phyloP scores from a whole-genome alignment of 108 stramenopile genomes.

The Nitzschia sp. region DNA sequence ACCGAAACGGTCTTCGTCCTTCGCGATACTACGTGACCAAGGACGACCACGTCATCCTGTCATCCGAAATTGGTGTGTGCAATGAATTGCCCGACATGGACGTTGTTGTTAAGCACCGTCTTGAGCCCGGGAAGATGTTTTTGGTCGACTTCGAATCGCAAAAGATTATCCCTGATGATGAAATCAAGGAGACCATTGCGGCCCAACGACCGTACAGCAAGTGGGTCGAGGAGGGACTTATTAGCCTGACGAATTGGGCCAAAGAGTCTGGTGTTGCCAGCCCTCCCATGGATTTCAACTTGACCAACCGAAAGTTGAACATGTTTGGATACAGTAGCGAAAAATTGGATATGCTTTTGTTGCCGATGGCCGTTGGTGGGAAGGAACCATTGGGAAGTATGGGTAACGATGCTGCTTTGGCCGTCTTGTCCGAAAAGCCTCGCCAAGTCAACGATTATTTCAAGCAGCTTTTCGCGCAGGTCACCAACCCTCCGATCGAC shows the following conservation, averaged over 20 bases:
- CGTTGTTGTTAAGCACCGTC: conserved; percentile 92
- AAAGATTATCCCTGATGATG: conserved; percentile 93
- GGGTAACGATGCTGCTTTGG: conserved; percentile 98
- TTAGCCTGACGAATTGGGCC: conserved; percentile 84
- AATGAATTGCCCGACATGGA: conserved; percentile 82
- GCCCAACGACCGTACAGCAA: conserved; percentile 81
- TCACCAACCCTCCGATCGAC: conserved; percentile 99
- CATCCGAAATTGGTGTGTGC: conserved; percentile 95
- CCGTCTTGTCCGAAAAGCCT: conserved; percentile 92
- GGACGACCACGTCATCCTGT: conserved; percentile 92
- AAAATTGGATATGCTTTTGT: conserved; percentile 91
- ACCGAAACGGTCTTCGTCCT: conserved; percentile 95
- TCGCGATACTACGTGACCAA: conserved; percentile 96
- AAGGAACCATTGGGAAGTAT: conserved; percentile 97
- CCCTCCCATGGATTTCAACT: conserved; percentile 70
- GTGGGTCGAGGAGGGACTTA: conserved; percentile 84
- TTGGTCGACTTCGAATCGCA: conserved; percentile 95
- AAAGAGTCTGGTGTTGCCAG: conserved; percentile 27
- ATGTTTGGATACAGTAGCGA: conserved; percentile 95
- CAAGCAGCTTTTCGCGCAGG: conserved; percentile 99
- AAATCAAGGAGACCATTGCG: conserved; percentile 96
- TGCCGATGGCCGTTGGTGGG: conserved; percentile 92
- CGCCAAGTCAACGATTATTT: conserved; percentile 95
- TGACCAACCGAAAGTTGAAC: conserved; percentile 83
- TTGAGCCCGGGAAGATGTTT: conserved; percentile 99